Evolutionary conservation across 1,284 basidiomycete genomes (phyloP).

Genomic region (Boletellus sp.): DNA sequence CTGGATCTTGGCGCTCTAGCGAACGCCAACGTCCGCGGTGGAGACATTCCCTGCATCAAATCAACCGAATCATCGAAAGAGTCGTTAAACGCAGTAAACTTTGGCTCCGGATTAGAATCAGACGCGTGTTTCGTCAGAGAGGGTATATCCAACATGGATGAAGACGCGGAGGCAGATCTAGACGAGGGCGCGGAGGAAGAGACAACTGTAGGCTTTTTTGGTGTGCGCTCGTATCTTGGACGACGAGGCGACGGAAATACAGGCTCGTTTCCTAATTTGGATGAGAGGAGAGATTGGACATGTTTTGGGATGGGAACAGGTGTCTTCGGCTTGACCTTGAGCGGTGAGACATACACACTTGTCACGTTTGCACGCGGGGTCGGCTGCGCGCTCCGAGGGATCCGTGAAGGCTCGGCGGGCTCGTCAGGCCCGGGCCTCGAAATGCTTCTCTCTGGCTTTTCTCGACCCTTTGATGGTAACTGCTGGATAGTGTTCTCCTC

Average conservation of each 20-base stretch:
- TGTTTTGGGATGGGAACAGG: slow-evolving; percentile 55
- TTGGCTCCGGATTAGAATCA: slow-evolving; percentile 22
- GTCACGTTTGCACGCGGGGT: slow-evolving; percentile 38
- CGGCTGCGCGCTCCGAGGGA: slow-evolving; percentile 32
- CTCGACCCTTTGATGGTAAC: slow-evolving; percentile 36
- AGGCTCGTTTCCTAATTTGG: slow-evolving; percentile 55
- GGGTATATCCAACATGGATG: slow-evolving; percentile 30
- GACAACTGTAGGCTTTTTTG: slow-evolving; percentile 22
- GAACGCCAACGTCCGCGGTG: slow-evolving; percentile 82
- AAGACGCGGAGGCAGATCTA: slow-evolving; percentile 18
- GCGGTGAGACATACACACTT: slow-evolving; percentile 34
- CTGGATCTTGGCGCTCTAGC: slow-evolving; percentile 64
- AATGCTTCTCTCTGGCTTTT: slow-evolving; percentile 41
- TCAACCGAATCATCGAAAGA: slow-evolving; percentile 54
- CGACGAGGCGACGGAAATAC: slow-evolving; percentile 42
- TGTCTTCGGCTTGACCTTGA: slow-evolving; percentile 43
- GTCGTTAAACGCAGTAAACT: slow-evolving; percentile 46
- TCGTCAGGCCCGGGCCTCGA: slow-evolving; percentile 48
- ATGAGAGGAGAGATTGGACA: slow-evolving; percentile 61
- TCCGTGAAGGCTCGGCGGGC: slow-evolving; percentile 37
- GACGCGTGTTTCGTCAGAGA: slow-evolving; percentile 25
- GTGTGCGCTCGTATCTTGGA: slow-evolving; percentile 30
- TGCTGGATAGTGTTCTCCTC: slow-evolving; percentile 34
- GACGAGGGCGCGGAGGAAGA: slow-evolving; percentile 32
- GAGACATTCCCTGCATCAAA: slow-evolving; percentile 69